Base-by-base conservation (phyloP, 1,284 basidiomycete species). In the Cutaneotrichosporon mucoides region DNA sequence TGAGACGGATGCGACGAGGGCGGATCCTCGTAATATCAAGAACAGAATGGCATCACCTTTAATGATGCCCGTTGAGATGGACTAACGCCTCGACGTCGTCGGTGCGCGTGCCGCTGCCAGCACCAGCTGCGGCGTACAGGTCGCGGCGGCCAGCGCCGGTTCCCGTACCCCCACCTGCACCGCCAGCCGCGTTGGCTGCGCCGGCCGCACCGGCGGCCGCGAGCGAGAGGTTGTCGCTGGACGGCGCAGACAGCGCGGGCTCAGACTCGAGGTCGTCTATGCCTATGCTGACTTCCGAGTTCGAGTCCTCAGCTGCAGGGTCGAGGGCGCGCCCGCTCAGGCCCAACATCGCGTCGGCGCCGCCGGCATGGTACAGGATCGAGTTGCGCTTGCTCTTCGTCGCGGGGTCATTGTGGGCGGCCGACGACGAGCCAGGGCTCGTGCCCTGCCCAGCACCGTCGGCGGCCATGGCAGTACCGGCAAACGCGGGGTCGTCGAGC, bases 351-450 rank as follows among this genome's bases (percentile, higher is more conserved):
- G 69, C 67, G 55, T 79, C 76, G 10, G 70, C 71, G 1, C 75
- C 73, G 1, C 68, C 70, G 24, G 73, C 73, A 46, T 74, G 75
- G 67, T 77, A 79, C 51, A 77, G 66, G 66, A 73, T 67, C 57
- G 73, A 75, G 63, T 77, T 79, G 51, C 76, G 57, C 55, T 78
- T 78, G 48, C 70, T 64, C 59, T 62, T n/a, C n/a, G n/a, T 71
- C 15, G 66, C 59, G 7, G 16, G 34, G 8, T 53, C 58, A 12
- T 59, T 57, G 36, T 36, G 53, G 35, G 9, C 33, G 3, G 11
- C 5, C 50, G 24, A 11, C 9, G 41, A 15, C 1, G 55, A 40
- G 35, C 46, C 46, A 8, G 53, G 13, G 16, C 43, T 38, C 16
- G 16, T 7, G 4, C 76, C 79, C 35, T 34, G 34, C 9, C 33